Conservation (phyloP, 2,329 filamentous ascomycete species). For the Fusarium kyushuense region DNA sequence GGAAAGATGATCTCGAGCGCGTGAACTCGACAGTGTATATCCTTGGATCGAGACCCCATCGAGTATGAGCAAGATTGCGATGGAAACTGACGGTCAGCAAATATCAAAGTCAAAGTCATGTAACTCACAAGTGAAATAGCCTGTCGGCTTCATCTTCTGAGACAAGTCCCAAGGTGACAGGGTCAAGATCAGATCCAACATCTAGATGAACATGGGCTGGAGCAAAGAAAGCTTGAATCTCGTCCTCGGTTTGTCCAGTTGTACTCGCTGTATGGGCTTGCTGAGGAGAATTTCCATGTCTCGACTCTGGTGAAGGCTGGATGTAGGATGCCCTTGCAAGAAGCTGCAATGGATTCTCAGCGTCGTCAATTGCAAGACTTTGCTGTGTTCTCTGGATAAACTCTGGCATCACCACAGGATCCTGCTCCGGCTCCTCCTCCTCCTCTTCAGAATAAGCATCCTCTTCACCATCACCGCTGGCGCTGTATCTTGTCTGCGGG, state of each 20-base stretch:
- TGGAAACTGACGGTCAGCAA: constrained; percentile 66
- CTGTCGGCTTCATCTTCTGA: constrained; percentile 73
- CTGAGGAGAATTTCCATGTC: constrained; percentile 46
- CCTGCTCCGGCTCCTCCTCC: constrained; percentile 50
- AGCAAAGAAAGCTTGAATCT: constrained; percentile 75
- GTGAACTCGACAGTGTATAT: constrained; percentile 76
- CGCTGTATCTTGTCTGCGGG: constrained; percentile 34
- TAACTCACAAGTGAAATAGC: constrained; percentile 72
- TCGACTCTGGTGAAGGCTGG: constrained; percentile 62
- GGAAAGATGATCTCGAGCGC: constrained; percentile 74
- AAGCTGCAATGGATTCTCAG: constrained; percentile 79
- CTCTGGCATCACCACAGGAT: constrained; percentile 43
- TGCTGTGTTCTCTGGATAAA: constrained; percentile 57
- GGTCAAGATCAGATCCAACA: constrained; percentile 72
- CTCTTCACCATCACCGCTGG: constrained; percentile 41
- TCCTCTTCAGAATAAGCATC: constrained; percentile 52
- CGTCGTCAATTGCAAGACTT: constrained; percentile 74
- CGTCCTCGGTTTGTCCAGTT: constrained; percentile 52
- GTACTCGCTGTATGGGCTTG: constrained; percentile 41
- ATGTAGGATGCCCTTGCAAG: constrained; percentile 79
- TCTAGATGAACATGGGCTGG: constrained; percentile 73
- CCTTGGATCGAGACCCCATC: constrained; percentile 78
- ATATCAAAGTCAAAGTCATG: not conserved
- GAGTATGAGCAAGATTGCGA: constrained; percentile 75
- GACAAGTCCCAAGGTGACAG: constrained; percentile 76